These are phyloP conservation scores for Daldinia concentrica DNA, from an alignment of 495 filamentous ascomycete genomes.

Conservation along the genomic window DNA sequence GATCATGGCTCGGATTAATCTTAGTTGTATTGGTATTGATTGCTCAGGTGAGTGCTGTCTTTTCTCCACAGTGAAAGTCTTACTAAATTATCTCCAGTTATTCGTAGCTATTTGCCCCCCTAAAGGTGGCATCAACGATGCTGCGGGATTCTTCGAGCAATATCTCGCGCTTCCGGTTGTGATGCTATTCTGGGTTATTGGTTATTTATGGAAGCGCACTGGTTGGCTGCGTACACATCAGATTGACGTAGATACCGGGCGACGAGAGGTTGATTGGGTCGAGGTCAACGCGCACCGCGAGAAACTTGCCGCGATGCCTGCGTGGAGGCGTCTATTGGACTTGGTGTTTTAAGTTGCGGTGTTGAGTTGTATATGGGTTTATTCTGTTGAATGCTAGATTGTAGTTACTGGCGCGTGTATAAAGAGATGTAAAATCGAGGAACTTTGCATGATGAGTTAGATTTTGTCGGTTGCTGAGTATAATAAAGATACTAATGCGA, in stretches of 20 bases:
- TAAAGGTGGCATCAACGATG: constrained; percentile 53
- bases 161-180: constrained; percentile 70
- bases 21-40: constrained; percentile 69
- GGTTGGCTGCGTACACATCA: constrained; percentile 63
- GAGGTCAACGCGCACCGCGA: constrained; percentile 59
- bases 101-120: constrained; percentile 62
- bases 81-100: constrained; percentile 51
- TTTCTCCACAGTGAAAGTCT: not conserved
- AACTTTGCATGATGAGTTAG: not conserved
- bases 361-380: not conserved
- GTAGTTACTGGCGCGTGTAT: not conserved
- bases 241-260: constrained; percentile 72
- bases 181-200: constrained; percentile 62
- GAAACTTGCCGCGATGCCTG: constrained; percentile 57
- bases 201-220: constrained; percentile 68
- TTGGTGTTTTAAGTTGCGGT: constrained; percentile 55
- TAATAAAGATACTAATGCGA: constrained; percentile 2
- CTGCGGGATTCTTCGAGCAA: constrained; percentile 66
- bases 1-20: constrained; percentile 70
- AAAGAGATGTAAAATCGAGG: constrained; percentile 5
- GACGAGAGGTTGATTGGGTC: constrained; percentile 66
- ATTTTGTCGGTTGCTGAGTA: not conserved
- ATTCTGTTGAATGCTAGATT: not conserved
- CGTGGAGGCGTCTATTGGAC: constrained; percentile 59
- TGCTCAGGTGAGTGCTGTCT: constrained; percentile 61